Conservation (phyloP, 1,284 basidiomycete species). For the Butyriboletus regius region DNA sequence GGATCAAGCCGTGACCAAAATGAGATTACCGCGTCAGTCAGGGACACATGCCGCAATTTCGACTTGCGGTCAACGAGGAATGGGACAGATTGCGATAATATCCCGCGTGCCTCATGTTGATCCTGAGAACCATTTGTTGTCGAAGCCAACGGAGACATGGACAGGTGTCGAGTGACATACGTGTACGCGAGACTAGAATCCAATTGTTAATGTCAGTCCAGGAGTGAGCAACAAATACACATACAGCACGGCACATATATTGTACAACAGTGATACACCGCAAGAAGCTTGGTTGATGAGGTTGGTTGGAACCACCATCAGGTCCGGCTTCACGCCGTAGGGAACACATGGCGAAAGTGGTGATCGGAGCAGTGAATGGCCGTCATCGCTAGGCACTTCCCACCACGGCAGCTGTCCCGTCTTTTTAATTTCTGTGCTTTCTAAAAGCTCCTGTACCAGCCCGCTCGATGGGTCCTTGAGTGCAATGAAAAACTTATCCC, state of each 20-base stretch:
- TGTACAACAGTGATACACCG: conserved; percentile 52
- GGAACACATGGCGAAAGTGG: conserved; percentile 4
- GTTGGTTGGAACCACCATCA: conserved; percentile 45
- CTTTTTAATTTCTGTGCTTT: conserved; percentile 47
- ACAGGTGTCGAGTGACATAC: conserved; percentile 55
- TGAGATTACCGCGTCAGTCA: conserved; percentile 49
- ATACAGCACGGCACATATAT: conserved; percentile 59
- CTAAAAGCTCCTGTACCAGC: conserved; percentile 52
- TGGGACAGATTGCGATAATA: conserved; percentile 50
- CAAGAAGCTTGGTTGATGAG: conserved; percentile 39
- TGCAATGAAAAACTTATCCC: conserved; percentile 49
- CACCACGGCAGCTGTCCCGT: conserved; percentile 60
- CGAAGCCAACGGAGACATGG: conserved; percentile 48
- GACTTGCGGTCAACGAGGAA: conserved; percentile 57
- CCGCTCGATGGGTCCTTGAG: conserved; percentile 55
- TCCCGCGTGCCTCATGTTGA: conserved; percentile 38
- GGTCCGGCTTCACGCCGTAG: conserved; percentile 39
- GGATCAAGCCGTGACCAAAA: conserved; percentile 54
- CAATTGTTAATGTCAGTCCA: conserved; percentile 1
- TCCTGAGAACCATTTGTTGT: conserved; percentile 38
- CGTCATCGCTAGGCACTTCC: conserved; percentile 33
- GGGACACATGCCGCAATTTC: conserved; percentile 40
- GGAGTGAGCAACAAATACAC: conserved; percentile 23
- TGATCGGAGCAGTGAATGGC: not conserved
- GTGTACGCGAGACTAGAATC: conserved; percentile 55